Percentiles rank a stretch among this genome's conserved stretches.
Evolutionary conservation across 2,329 filamentous ascomycete species (phyloP).

Genomic region (Talaromyces marneffei): DNA sequence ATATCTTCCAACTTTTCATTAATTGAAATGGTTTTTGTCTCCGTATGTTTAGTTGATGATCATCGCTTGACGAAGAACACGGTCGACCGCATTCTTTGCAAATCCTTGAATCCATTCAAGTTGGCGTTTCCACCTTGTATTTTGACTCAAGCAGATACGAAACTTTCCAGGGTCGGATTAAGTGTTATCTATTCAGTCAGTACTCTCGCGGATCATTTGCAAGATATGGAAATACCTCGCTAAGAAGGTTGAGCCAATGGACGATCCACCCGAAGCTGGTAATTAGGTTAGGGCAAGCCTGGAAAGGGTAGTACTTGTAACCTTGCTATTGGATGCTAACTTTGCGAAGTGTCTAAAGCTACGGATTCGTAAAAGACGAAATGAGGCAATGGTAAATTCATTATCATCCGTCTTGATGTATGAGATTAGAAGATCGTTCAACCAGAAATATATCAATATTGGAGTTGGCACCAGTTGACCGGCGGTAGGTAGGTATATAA

Average conservation of each 20-base stretch:
- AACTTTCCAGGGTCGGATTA: background rate
- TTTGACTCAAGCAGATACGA: background rate
- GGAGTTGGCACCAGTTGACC: too few species aligned
- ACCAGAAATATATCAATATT: too few species aligned
- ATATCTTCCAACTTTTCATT: background rate
- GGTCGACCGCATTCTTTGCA: too few species aligned
- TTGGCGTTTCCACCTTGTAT: background rate
- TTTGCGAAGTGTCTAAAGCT: too few species aligned
- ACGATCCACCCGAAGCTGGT: background rate
- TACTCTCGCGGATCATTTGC: background rate
- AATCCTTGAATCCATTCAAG: background rate
- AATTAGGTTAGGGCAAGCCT: background rate
- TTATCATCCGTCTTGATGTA: too few species aligned
- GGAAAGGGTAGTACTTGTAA: background rate
- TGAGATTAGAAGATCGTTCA: too few species aligned
- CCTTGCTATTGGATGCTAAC: too few species aligned
- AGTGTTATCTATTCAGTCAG: background rate
- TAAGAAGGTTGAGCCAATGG: background rate
- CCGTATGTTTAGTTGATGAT: too few species aligned
- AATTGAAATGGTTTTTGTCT: background rate
- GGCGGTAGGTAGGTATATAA: too few species aligned
- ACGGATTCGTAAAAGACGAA: too few species aligned
- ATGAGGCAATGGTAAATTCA: too few species aligned
- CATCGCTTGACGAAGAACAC: too few species aligned
- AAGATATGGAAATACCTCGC: background rate